These are phyloP conservation scores for Rugosomyces carneus DNA, from an alignment of 1,284 basidiomycete genomes.

Conservation along the genomic window DNA sequence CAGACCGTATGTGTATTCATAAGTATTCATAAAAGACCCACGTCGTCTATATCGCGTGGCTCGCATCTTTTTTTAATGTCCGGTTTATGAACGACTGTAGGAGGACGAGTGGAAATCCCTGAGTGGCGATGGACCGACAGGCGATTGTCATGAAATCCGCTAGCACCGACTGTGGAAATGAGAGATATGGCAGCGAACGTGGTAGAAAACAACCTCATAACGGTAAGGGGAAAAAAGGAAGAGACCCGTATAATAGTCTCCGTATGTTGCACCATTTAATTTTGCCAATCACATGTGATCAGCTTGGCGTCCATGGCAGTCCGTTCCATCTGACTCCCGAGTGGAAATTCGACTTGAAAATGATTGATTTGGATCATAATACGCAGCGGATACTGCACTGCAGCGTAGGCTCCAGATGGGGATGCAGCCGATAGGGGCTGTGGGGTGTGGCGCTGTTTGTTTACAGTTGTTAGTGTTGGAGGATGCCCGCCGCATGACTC, in stretches of 20 bases:
- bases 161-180: conserved; percentile 33
- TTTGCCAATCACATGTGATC: no score
- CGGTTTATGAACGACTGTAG: conserved; percentile 19
- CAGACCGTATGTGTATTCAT: background rate
- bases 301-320: no score
- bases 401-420: no score
- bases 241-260: no score
- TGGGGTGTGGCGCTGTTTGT: conserved; percentile 18
- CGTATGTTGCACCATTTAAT: no score
- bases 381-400: no score
- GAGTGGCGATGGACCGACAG: conserved; percentile 27
- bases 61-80: conserved; percentile 26
- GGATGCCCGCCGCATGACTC: conserved; percentile 17
- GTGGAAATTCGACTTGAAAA: no score
- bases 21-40: background rate
- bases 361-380: no score
- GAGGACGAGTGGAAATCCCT: conserved; percentile 27
- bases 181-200: conserved; percentile 35
- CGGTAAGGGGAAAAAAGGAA: conserved; percentile 4
- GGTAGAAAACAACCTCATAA: conserved; percentile 32
- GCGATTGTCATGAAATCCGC: conserved; percentile 25
- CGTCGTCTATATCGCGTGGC: conserved; percentile 13
- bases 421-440: conserved; percentile 12
- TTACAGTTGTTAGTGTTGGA: conserved; percentile 16
- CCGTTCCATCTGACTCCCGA: no score